phyloP scores from a whole-genome alignment of 2,329 filamentous ascomycete genomes.

The Aspergillus quadricinctus region DNA sequence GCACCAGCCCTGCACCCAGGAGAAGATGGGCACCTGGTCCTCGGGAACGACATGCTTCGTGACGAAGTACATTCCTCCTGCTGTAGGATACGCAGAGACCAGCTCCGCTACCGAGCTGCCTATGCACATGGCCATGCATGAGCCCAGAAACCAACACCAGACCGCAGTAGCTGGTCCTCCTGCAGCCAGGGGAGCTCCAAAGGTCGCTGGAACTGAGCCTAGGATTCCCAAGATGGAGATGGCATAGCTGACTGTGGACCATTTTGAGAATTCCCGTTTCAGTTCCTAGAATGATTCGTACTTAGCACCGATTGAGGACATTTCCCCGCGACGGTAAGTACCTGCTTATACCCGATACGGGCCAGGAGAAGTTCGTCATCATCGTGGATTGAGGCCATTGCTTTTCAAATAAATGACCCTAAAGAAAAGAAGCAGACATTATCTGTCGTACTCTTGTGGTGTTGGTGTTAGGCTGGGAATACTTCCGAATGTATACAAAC shows the following conservation, averaged over 20 bases:
- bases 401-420: neutral
- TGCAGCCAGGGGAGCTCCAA: constrained; percentile 53
- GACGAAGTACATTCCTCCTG: constrained; percentile 65
- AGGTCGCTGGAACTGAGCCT: constrained; percentile 62
- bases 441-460: neutral
- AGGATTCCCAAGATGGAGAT: constrained; percentile 62
- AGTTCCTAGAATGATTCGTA: constrained; percentile 46
- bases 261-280: constrained; percentile 60
- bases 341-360: constrained; percentile 61
- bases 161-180: constrained; percentile 61
- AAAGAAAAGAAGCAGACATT: neutral
- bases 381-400: constrained; percentile 46
- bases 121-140: constrained; percentile 61
- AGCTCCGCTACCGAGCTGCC: constrained; percentile 62
- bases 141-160: constrained; percentile 63
- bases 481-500: neutral
- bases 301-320: neutral
- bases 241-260: constrained; percentile 63
- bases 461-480: neutral
- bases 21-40: constrained; percentile 58
- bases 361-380: constrained; percentile 58
- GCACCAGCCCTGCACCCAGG: constrained; percentile 65
- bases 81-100: constrained; percentile 63
- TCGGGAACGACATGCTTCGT: constrained; percentile 61
- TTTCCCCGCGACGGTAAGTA: constrained; percentile 26